Evolutionary conservation across 2,329 filamentous ascomycete genomes (phyloP), one percentile per base, ranked within the genome.

Genomic region (Monascus ruber): DNA sequence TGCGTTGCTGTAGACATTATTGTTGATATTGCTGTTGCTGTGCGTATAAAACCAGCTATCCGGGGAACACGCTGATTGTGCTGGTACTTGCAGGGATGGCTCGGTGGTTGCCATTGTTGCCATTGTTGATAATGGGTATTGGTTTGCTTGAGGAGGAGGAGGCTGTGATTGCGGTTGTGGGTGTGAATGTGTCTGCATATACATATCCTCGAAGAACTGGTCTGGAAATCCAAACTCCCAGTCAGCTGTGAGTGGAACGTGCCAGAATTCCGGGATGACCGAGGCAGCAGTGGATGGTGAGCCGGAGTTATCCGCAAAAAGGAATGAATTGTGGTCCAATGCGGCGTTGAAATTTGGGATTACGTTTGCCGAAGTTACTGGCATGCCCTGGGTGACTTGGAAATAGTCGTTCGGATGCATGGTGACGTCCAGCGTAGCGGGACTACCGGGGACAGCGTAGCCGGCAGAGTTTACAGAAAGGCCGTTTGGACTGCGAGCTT

Each of bases 221-320:
- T 29, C 28, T 6, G 28, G 6, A 6, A 6, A 29, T 10, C 28
- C 28, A 25, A 54, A 43, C 8, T 80, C 84, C 86, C 86, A 94
- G 55, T 95, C 87, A 11, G 94, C 72, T 5, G 83, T 86, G 74
- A 94, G 86, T 0, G 88, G 87, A 70, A 94, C 77, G 58, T 87
- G 82, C 77, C 89, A 96, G 28, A 95, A 64, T 59, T 94, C 87
- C 47, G 55, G 53, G 34, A 56, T 48, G 10, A 42, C 48, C 58
- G 49, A 49, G 46, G 29, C 50, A 52, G 17, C 50, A 51, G 34
- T 47, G 40, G 26, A 38, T 46, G 29, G 11, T 17, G 41, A 42
- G 24, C 38, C 41, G 28, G 46, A 26, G 17, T 17, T 17, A 3
- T 17, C 17, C 17, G 17, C 17, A 17, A 17, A 17, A 17, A 3